Base-by-base conservation (phyloP, 768 basidiomycete genomes). In the Trametes cinnabarina region DNA sequence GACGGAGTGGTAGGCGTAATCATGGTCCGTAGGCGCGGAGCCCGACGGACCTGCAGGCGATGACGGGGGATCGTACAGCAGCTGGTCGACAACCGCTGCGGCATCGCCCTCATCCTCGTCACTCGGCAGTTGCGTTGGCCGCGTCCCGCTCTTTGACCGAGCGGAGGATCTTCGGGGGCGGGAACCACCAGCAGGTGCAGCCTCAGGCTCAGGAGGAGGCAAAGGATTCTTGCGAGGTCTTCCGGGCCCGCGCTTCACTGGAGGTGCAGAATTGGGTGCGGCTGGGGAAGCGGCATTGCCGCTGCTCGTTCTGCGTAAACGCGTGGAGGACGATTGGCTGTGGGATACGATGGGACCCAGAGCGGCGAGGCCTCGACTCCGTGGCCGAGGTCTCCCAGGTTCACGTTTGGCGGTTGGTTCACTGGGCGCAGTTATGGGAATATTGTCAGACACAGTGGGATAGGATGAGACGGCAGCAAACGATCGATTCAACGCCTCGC, bases 141-240 rank as follows among this genome's bases (percentile, higher is more conserved):
- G 10, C 4, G 37, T 10, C 37, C 15, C 40, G 23, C 44, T 47
- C 23, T 34, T 19, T 7, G 44, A 22, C 5, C 28, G 44, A 2
- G 5, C 20, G 15, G 47, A 20, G 12, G 47, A 22, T 11, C 19
- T 9, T 3, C 26, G 15, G 19, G 26, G 46, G 19, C 37, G 39
- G 26, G 55, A 23, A 6, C 22, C 12, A 4, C 42, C 14, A 32
- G 17, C 4, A 17, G 49, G 15, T 12, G 12, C 30, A 8, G 47
- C 11, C 15, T 26, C 9, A 19, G 28, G 9, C 7, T 15, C 14
- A 7, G 32, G 3, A 8, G 19, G n/a, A 1, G 37, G 51, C 2
- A 51, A 44, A 6, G 57, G 39, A 41, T 52, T 34, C 7, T 58
- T 58, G 19, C 51, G 57, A 40, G 57, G 57, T 15, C 57, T 50